Base-by-base conservation (phyloP, 305 asterid genomes). In the Euphrasia arctica region DNA sequence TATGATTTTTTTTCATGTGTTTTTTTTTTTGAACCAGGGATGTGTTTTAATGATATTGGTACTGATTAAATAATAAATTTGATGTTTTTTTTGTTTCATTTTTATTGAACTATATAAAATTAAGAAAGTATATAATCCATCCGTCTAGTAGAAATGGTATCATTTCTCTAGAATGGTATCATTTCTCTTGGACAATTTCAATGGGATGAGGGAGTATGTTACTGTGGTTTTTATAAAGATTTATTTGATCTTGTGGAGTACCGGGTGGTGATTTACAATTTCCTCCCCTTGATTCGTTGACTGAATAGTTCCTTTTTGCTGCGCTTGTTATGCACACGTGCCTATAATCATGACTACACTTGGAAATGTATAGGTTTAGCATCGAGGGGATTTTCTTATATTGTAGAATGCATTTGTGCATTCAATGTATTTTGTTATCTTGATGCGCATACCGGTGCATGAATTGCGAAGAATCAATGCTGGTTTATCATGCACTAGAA, bases 11-110 rank as follows among this genome's bases (percentile, higher is more conserved):
- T 25, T 43, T 36, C 22, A 18, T 18, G 22, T 18, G 22, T 18
- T 18, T 18, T 18, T 18, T 18, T 72, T 67, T 79, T 52, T 49
- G 54, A 79, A 67, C 54, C 77, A 72, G 82, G 85, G 82, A 18
- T 18, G 22, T 83, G 77, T 65, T 80, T 13, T n/a, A 9, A 6
- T 18, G 67, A 67, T 6, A n/a, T 60, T 71, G 76, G 73, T 9
- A 10, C 8, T 36, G 42, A 18, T 18, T 18, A 18, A 18, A 18
- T 18, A 25, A 18, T 18, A 18, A 18, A 18, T 18, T 18, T 18
- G 22, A 18, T 18, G 22, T 18, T 18, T 18, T 3, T 56, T 13
- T 7, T 7, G 43, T 39, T 39, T 39, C 43, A 1, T 7, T 6
- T 36, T 39, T 7, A 39, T 8, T 1, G 11, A 39, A 31, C 5